Evolutionary conservation across 208 protist species (phyloP), one percentile per base, ranked within the genome.

Genomic region (Crithidia mellificae): DNA sequence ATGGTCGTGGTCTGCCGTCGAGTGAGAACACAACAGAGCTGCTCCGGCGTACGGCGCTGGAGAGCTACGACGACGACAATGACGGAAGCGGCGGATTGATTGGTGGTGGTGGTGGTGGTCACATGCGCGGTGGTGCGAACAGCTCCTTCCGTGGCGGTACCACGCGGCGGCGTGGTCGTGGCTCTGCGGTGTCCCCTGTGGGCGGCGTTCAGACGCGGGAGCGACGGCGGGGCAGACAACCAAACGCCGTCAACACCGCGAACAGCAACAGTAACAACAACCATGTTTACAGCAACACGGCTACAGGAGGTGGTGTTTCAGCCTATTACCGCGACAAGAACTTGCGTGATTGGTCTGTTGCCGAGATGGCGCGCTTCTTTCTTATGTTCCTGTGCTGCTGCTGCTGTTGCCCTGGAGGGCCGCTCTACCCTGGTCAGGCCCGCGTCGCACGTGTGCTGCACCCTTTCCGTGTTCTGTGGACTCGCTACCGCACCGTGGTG

Each of bases 361-460:
- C 47, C 22, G 47, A 43, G 15, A 22, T 5, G 19, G 20, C 8
- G 1, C 55, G 20, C 19, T 38, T 72, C 11, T 63, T 58, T 41
- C 57, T 58, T 27, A 34, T 43, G 14, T 67, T 62, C 22, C 43
- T 57, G 47, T 68, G 30, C 38, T 68, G 63, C 39, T 68, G 63
- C 51, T 68, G 49, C 39, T 68, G 59, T 22, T 55, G 59, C 32
- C 46, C 44, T 22, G 47, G 29, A 17, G 47, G 47, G 6, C 59
- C 59, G 25, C 46, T 25, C 2, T 11, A 39, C 9, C 20, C 14
- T 22, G 17, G 34, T 1, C 8, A 34, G 7, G 12, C 20, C 7
- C 39, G 59, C 22, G 19, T 46, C 20, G 30, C 32, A n/a, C 59
- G 59, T 0, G 6, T 38, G 17, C n/a, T 65, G 2, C n/a, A 65